A percentile compares a stretch with the other conserved stretches of the same genome.
Conservation (phyloP, 306 rosid genomes). For the Acacia confusa region DNA sequence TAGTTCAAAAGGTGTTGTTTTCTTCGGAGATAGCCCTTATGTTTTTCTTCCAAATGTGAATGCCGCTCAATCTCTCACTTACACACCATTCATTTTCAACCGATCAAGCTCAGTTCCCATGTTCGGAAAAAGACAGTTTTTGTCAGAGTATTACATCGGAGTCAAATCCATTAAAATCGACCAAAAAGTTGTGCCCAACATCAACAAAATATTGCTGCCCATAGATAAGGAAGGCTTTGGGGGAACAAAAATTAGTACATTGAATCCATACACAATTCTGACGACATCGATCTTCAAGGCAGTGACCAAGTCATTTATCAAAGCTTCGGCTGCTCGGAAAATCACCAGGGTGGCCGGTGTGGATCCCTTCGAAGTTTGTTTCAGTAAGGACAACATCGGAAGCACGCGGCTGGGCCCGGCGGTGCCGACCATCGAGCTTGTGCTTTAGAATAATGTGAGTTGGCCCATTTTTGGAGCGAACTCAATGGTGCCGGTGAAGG, state of each 20-base stretch:
- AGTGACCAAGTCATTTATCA: slow-evolving; percentile 11
- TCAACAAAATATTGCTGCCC: too few species aligned
- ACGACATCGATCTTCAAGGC: too few species aligned
- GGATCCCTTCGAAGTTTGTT: slow-evolving; percentile 56
- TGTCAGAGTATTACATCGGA: slow-evolving; percentile 57
- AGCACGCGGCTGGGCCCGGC: slow-evolving; percentile 37
- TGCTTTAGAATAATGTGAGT: slow-evolving; percentile 23
- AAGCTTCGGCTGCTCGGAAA: slow-evolving; percentile 31
- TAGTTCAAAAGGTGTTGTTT: slow-evolving; percentile 31
- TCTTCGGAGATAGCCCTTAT: slow-evolving; percentile 61
- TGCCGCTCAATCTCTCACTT: slow-evolving; percentile 33
- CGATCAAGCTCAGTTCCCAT: slow-evolving; percentile 60
- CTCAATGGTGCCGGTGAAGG: slow-evolving; percentile 35
- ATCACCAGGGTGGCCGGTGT: slow-evolving; percentile 30
- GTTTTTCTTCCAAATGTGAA: slow-evolving; percentile 40
- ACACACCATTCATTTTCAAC: slow-evolving; percentile 47
- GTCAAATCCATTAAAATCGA: too few species aligned
- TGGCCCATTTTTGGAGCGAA: slow-evolving; percentile 43
- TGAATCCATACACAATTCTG: too few species aligned
- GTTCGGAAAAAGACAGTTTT: slow-evolving; percentile 40
- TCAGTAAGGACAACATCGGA: slow-evolving; percentile 17
- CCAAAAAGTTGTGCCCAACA: too few species aligned
- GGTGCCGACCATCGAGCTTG: slow-evolving; percentile 41
- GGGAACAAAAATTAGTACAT: too few species aligned
- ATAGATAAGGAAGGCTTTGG: too few species aligned